Conservation (phyloP, 441 rosid species). For the Adansonia rubrostipa region DNA sequence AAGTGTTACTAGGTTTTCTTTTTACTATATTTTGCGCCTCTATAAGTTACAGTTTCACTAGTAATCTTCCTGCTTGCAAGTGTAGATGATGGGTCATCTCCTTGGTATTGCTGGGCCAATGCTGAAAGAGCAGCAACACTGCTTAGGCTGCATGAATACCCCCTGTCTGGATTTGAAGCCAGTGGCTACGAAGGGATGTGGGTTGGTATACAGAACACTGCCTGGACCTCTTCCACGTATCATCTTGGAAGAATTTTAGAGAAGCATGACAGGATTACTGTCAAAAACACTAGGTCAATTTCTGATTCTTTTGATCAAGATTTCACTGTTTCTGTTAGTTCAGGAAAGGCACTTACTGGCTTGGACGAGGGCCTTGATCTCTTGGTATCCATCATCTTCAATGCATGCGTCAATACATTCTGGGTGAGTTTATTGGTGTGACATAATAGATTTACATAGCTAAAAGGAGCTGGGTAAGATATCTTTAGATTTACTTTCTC, state of each 20-base stretch:
- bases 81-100: slow-evolving; percentile 87
- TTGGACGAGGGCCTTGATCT: slow-evolving; percentile 67
- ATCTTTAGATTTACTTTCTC: not conserved
- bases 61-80: slow-evolving; percentile 26
- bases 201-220: slow-evolving; percentile 40
- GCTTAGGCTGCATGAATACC: slow-evolving; percentile 69
- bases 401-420: slow-evolving; percentile 56
- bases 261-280: slow-evolving; percentile 55
- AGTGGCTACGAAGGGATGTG: slow-evolving; percentile 42
- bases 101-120: slow-evolving; percentile 80
- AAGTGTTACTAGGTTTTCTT: not conserved
- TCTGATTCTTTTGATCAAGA: slow-evolving; percentile 63
- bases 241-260: slow-evolving; percentile 63
- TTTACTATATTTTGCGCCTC: not conserved
- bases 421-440: slow-evolving; percentile 57
- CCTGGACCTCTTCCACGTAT: slow-evolving; percentile 40
- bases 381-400: slow-evolving; percentile 54
- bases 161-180: slow-evolving; percentile 42
- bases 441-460: slow-evolving; percentile 18
- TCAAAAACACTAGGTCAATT: slow-evolving; percentile 58
- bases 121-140: slow-evolving; percentile 68
- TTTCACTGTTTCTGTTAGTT: slow-evolving; percentile 48
- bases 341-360: slow-evolving; percentile 51
- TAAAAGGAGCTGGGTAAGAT: slow-evolving; percentile 2
- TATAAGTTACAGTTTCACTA: slow-evolving; percentile 10